phyloP scores from a whole-genome alignment of 1,139 yeast species.

The Yamadazyma mexicana region DNA sequence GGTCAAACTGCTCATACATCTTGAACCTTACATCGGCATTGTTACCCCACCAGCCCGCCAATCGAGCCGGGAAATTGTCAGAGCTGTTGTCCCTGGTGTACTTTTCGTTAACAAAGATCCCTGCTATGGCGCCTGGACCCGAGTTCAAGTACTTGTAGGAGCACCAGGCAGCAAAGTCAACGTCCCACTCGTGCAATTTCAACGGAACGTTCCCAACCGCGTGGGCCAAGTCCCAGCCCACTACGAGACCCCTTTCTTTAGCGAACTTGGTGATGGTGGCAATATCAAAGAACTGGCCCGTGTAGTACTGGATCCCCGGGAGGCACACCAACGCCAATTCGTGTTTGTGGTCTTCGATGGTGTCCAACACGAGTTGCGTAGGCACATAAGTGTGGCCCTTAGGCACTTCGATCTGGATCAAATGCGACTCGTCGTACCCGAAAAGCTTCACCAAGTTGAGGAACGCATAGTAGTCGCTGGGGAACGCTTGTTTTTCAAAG shows the following conservation, averaged over 20 bases:
- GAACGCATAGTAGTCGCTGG: conserved; percentile 88
- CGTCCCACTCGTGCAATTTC: conserved; percentile 79
- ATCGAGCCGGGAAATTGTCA: conserved; percentile 53
- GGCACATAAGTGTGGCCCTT: conserved; percentile 55
- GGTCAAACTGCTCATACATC: conserved; percentile 79
- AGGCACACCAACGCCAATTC: conserved; percentile 73
- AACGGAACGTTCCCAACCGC: conserved; percentile 87
- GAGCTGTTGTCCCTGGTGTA: conserved; percentile 37
- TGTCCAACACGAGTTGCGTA: conserved; percentile 60
- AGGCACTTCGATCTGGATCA: conserved; percentile 64
- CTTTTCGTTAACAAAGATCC: conserved; percentile 68
- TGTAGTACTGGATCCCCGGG: conserved; percentile 89
- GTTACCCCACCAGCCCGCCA: conserved; percentile 99
- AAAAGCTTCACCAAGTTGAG: conserved; percentile 67
- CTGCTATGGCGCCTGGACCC: conserved; percentile 93
- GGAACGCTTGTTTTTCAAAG: conserved; percentile 86
- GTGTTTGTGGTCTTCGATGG: conserved; percentile 59
- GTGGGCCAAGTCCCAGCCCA: conserved; percentile 97
- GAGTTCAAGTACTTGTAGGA: conserved; percentile 87
- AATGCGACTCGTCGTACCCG: conserved; percentile 57
- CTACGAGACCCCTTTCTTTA: conserved; percentile 48
- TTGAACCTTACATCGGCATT: conserved; percentile 66
- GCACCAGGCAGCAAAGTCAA: conserved; percentile 95
- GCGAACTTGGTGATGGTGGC: conserved; percentile 62
- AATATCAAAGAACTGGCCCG: conserved; percentile 86